Base-by-base conservation (phyloP, 768 basidiomycete species). In the Cystofilobasidium capitatum region DNA sequence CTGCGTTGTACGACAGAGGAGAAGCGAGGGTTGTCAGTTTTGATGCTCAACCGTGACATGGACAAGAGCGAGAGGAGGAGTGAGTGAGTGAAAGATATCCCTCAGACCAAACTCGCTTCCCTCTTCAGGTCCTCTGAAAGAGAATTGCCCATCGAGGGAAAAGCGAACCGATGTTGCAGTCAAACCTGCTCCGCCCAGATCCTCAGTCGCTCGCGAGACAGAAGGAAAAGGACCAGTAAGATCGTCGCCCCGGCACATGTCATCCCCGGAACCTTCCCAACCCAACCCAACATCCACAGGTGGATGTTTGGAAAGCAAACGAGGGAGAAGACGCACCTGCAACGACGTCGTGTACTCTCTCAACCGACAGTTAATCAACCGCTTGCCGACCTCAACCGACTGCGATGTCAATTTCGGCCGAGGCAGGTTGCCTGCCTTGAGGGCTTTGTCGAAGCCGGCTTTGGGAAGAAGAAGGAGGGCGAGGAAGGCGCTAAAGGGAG, bases 401-500 rank as follows among this genome's bases (percentile, higher is more conserved):
- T 77, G 76, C 0, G 66, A 66, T 62, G 87, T 85, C 3, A 82
- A 49, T 69, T 82, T 87, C 1, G 87, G 83, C 74, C 88, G 89
- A 0, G 92, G 91, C 1, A 86, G 82, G 72, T 85, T 88, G 36
- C 83, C 81, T 75, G 87, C 91, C 17, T 77, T 76, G 57, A 79
- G 79, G 3, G 81, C 78, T 65, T 82, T 85, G 44, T 80, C 79
- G 83, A 86, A 91, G 58, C 88, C 86, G 3, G 77, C 72, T 2
- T 79, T 71, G 1, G 82, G 71, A 20, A 87, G 77, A 10, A 84
- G 76, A 29, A 92, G 81, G 24, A 92, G 78, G 10, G 83, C 83
- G 61, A 82, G 79, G 51, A 92, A 82, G 0, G 88, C 85, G 31
- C 87, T 74, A 42, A 91, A 75, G 20, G 82, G 81, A 9, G 79